Percentiles rank a stretch among this genome's conserved stretches.
phyloP scores from a whole-genome alignment of 2,329 filamentous ascomycete species.

The Ascocoryne sarcoides region DNA sequence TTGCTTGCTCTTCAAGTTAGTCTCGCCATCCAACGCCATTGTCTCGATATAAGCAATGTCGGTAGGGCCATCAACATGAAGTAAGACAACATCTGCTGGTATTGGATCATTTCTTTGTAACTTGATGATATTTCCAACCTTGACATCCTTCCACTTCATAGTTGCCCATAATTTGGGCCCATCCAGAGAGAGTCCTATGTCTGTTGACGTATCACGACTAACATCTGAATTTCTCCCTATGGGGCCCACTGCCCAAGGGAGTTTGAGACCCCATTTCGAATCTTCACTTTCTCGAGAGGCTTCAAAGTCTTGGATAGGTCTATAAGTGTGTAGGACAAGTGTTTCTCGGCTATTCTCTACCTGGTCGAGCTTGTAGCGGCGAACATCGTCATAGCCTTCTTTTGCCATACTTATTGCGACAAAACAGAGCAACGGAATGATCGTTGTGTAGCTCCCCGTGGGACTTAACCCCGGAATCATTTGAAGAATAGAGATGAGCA shows the following conservation, averaged over 20 bases:
- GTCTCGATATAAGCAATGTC: conserved; percentile 76
- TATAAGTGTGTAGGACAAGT: conserved; percentile 18
- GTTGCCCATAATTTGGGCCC: conserved; percentile 34
- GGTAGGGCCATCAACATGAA: conserved; percentile 70
- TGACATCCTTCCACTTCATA: conserved; percentile 58
- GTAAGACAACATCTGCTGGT: conserved; percentile 73
- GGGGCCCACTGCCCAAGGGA: not conserved
- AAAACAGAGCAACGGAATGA: conserved; percentile 74
- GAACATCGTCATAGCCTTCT: conserved; percentile 84
- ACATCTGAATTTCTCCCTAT: not conserved
- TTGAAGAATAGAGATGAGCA: conserved; percentile 78
- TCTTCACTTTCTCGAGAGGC: not conserved
- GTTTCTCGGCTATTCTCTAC: conserved; percentile 69
- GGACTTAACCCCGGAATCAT: conserved; percentile 90
- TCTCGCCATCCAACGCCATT: conserved; percentile 78
- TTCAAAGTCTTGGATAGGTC: conserved; percentile 2
- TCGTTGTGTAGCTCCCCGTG: conserved; percentile 81
- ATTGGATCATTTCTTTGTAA: conserved; percentile 66
- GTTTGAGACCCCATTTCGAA: not conserved
- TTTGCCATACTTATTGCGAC: conserved; percentile 83
- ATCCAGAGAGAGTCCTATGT: not conserved
- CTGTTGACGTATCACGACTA: not conserved
- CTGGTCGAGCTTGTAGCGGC: conserved; percentile 76
- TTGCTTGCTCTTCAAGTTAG: conserved; percentile 71
- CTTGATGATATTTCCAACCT: conserved; percentile 63